Percentiles rank a stretch among this genome's conserved stretches.
These are phyloP conservation scores for Calonectria pseudoturangicola DNA, from an alignment of 2,329 filamentous ascomycete genomes.

Conservation along the genomic window DNA sequence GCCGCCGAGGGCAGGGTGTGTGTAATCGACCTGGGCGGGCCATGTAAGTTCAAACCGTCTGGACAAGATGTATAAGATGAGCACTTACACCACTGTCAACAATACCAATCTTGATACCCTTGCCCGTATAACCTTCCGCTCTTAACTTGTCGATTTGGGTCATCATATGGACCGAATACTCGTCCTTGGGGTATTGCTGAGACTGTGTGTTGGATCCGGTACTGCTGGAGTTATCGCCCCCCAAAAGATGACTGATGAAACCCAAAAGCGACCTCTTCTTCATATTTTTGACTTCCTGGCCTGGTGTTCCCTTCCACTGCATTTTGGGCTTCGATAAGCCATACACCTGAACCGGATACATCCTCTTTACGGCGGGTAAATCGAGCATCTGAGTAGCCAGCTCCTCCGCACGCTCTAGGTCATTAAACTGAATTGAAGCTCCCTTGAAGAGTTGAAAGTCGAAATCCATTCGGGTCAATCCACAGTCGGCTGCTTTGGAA, in stretches of 20 bases:
- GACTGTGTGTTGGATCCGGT: not conserved
- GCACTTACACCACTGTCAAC: conserved; percentile 72
- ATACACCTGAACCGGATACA: conserved; percentile 69
- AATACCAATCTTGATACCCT: conserved; percentile 71
- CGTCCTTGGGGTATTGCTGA: conserved; percentile 8
- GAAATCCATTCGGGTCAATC: conserved; percentile 68
- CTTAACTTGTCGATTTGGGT: conserved; percentile 73
- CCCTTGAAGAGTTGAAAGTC: conserved; percentile 73
- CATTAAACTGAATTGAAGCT: conserved; percentile 71
- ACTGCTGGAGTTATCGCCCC: not conserved
- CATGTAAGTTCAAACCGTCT: not conserved
- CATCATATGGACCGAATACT: conserved; percentile 65
- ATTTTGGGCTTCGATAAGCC: conserved; percentile 64
- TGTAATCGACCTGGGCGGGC: conserved; percentile 72
- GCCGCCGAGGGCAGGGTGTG: conserved; percentile 77
- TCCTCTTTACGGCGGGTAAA: conserved; percentile 67
- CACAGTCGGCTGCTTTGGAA: conserved; percentile 60
- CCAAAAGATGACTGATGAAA: conserved; percentile 10
- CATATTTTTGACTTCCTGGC: conserved; percentile 47
- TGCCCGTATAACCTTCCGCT: conserved; percentile 68
- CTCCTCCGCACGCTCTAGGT: conserved; percentile 66
- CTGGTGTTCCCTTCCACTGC: conserved; percentile 63
- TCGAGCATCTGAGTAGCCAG: conserved; percentile 63
- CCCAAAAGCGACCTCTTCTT: conserved; percentile 42
- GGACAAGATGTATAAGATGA: too few relatives aligned